A percentile compares a stretch with the other conserved stretches of the same genome.
These are phyloP conservation scores for Nidularia pulvinata DNA, from an alignment of 768 basidiomycete species.

Conservation along the genomic window DNA sequence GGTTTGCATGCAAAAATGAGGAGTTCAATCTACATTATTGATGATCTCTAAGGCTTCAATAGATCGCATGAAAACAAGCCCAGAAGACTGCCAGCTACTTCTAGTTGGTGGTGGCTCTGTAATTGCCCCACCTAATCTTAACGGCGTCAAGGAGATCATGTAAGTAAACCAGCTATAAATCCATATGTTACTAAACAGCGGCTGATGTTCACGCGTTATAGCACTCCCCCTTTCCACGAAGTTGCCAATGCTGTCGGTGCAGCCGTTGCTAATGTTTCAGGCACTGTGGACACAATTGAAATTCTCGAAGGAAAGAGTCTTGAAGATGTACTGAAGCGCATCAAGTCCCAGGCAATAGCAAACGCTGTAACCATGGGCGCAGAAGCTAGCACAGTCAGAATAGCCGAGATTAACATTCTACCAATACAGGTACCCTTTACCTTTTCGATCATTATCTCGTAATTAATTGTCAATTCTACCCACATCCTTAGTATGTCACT, in stretches of 20 bases:
- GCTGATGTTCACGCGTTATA: conserved; percentile 2
- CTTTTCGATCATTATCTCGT: conserved; percentile 4
- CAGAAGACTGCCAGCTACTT: conserved; percentile 53
- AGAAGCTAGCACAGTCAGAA: conserved; percentile 33
- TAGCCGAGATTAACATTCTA: conserved; percentile 57
- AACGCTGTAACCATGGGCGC: conserved; percentile 46
- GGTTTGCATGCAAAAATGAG: conserved; percentile 6
- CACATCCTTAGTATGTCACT: conserved; percentile 44
- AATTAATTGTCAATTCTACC: neutral
- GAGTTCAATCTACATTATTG: neutral
- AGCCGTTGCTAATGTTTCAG: conserved; percentile 41
- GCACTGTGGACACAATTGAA: conserved; percentile 43
- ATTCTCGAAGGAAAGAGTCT: conserved; percentile 29
- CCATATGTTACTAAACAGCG: neutral
- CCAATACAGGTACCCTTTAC: conserved; percentile 42
- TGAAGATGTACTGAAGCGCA: conserved; percentile 24
- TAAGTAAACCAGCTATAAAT: conserved; percentile 1
- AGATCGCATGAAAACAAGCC: conserved; percentile 67
- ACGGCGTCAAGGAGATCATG: conserved; percentile 44
- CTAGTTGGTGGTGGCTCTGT: conserved; percentile 71
- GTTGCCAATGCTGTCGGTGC: conserved; percentile 68
- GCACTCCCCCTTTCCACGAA: conserved; percentile 29
- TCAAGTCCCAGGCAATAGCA: conserved; percentile 37
- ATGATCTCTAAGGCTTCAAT: conserved; percentile 41
- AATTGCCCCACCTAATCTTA: conserved; percentile 47